phyloP scores from a whole-genome alignment of 441 rosid species.

The Adansonia grandidieri region DNA sequence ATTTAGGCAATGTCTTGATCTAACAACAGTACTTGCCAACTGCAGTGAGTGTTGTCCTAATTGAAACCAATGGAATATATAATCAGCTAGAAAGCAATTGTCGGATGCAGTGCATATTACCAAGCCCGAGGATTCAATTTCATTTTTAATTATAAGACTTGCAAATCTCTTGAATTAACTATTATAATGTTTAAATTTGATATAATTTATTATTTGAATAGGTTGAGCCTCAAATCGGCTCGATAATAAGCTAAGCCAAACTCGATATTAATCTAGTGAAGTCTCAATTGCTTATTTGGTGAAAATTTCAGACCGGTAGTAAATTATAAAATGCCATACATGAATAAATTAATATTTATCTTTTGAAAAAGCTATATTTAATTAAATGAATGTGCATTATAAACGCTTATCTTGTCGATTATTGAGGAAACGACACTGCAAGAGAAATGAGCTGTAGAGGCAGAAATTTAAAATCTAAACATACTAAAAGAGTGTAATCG shows the following conservation, averaged over 20 bases:
- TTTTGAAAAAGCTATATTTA: neutral
- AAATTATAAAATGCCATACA: neutral
- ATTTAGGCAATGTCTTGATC: neutral
- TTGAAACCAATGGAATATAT: neutral
- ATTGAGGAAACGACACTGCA: too few species aligned
- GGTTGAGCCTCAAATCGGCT: too few species aligned
- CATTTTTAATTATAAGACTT: neutral
- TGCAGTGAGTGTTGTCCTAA: neutral
- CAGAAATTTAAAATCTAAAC: too few species aligned
- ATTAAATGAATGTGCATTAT: neutral
- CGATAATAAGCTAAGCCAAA: too few species aligned
- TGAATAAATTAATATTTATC: neutral
- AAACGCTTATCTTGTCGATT: too few species aligned
- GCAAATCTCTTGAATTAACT: neutral
- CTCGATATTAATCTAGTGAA: too few species aligned
- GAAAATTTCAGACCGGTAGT: neutral
- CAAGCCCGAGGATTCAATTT: neutral
- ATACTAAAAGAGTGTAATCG: too few species aligned
- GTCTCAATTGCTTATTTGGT: too few species aligned
- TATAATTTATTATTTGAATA: too few species aligned
- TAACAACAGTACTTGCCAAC: neutral
- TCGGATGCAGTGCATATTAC: too few species aligned
- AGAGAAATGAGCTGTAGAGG: too few species aligned
- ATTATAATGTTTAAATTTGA: too few species aligned
- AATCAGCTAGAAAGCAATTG: neutral